Evolutionary conservation across 2,329 filamentous ascomycete genomes (phyloP), one percentile per base, ranked within the genome.

Genomic region (Ophiocordyceps sinensis): DNA sequence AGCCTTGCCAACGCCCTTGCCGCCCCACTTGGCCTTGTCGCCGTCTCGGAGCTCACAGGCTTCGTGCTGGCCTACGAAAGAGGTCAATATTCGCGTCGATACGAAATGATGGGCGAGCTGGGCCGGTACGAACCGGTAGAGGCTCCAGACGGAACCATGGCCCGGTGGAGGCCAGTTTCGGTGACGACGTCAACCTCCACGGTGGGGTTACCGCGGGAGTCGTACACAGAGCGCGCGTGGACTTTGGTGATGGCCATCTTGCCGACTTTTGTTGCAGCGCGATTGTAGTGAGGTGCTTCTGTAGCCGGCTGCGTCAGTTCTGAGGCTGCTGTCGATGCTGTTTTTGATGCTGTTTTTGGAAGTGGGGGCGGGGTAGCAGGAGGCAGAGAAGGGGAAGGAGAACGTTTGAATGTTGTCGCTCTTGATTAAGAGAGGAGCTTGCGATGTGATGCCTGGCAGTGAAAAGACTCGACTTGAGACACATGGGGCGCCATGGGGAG

Each of bases 181-280:
- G 88, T 95, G 70, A 94, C 83, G 56, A 95, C 79, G 65, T 95
- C 89, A 59, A 96, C 89, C 77, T 96, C 89, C 61, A 95, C 89
- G 63, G 91, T 98, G 60, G 91, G 91, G 81, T 98, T 98, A 64
- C 78, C 78, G 63, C 91, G 89, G 66, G 91, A 96, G 78, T 98
- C 91, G 79, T 89, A 98, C 73, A 98, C 87, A 61, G 82, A 88
- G 63, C 91, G 84, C 61, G 84, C 85, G 77, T 88, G 83, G 63
- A 91, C 77, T 75, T 88, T 89, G 66, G 79, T 79, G 68, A 91
- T 85, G 59, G 84, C 72, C 91, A 98, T 98, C 53, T 62, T 88
- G 68, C 55, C 30, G 28, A 3, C 28, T 26, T 15, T 38, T 17
- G 6, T 17, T 5, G 9, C 17, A 37, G 15, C 34, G 9, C 6